phyloP scores from a whole-genome alignment of 371 early-diverging fungal genomes.

The Dichotomocladium elegans region DNA sequence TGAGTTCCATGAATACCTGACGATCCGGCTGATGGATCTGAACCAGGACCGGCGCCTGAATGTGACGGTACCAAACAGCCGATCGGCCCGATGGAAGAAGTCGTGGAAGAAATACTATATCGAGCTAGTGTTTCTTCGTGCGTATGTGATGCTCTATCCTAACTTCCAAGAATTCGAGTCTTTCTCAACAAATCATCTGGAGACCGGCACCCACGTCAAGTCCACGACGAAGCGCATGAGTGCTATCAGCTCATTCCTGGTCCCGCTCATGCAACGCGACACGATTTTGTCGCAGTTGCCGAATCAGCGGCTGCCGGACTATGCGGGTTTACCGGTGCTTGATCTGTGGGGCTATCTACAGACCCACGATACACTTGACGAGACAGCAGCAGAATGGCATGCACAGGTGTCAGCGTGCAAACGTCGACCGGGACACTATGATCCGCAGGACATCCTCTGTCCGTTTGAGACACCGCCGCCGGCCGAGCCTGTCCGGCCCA shows the following conservation, averaged over 20 bases:
- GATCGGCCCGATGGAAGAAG: slow-evolving; percentile 63
- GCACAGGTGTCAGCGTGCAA: slow-evolving; percentile 49
- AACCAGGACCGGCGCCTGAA: slow-evolving; percentile 38
- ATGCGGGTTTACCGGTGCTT: slow-evolving; percentile 51
- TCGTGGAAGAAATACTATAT: slow-evolving; percentile 73
- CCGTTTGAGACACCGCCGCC: slow-evolving; percentile 14
- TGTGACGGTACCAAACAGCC: slow-evolving; percentile 55
- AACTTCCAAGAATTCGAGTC: slow-evolving; percentile 61
- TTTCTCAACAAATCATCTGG: slow-evolving; percentile 69
- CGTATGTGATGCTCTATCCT: slow-evolving; percentile 68
- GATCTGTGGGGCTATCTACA: slow-evolving; percentile 59
- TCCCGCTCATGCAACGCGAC: slow-evolving; percentile 63
- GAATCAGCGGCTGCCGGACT: slow-evolving; percentile 43
- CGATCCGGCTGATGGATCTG: slow-evolving; percentile 47
- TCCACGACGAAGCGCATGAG: slow-evolving; percentile 27
- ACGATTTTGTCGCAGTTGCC: slow-evolving; percentile 53
- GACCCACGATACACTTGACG: slow-evolving; percentile 39
- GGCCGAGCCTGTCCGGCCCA: slow-evolving; percentile 1
- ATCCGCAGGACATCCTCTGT: slow-evolving; percentile 48
- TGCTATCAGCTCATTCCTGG: slow-evolving; percentile 49
- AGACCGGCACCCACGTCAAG: slow-evolving; percentile 63
- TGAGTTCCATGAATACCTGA: slow-evolving; percentile 65
- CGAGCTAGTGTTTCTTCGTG: slow-evolving; percentile 62
- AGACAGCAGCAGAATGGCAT: slow-evolving; percentile 45
- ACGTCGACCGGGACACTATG: slow-evolving; percentile 27